Evolutionary conservation across 2,329 filamentous ascomycete genomes (phyloP).

Genomic region (Sarocladium kiliense): DNA sequence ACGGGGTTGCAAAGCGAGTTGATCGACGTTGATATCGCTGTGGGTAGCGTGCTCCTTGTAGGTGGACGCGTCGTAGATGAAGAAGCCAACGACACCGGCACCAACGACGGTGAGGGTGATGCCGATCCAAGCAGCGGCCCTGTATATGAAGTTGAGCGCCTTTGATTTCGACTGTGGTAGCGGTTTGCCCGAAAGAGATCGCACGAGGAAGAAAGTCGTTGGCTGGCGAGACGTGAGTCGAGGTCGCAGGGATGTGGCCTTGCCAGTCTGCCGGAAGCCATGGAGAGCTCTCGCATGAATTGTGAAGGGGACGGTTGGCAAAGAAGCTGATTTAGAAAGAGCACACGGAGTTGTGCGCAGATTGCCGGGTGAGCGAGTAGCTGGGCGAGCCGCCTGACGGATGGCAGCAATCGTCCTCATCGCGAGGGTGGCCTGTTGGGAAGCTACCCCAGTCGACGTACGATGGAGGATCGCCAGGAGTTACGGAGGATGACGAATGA

Average conservation of each 20-base stretch:
- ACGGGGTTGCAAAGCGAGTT: constrained; percentile 73
- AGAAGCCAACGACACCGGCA: constrained; percentile 72
- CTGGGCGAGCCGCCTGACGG: neutral
- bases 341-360: neutral
- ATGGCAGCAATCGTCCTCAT: neutral
- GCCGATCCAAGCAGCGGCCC: constrained; percentile 58
- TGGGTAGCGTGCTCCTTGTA: constrained; percentile 68
- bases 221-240: neutral
- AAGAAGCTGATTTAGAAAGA: neutral
- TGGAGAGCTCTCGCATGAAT: neutral
- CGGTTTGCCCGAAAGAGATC: constrained; percentile 47
- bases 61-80: constrained; percentile 88
- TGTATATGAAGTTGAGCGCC: constrained; percentile 57
- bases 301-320: neutral
- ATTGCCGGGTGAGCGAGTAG: neutral
- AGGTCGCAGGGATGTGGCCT: neutral
- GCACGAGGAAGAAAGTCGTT: constrained; percentile 19
- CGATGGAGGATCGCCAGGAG: neutral
- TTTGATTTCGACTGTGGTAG: constrained; percentile 43
- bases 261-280: neutral
- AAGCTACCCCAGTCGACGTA: neutral
- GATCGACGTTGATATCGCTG: constrained; percentile 76
- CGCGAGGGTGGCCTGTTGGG: neutral
- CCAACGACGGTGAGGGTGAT: constrained; percentile 69
- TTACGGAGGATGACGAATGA: neutral